Evolutionary conservation across 495 filamentous ascomycete species (phyloP), one percentile per base, ranked within the genome.

Genomic region (Cladorrhinum samala): DNA sequence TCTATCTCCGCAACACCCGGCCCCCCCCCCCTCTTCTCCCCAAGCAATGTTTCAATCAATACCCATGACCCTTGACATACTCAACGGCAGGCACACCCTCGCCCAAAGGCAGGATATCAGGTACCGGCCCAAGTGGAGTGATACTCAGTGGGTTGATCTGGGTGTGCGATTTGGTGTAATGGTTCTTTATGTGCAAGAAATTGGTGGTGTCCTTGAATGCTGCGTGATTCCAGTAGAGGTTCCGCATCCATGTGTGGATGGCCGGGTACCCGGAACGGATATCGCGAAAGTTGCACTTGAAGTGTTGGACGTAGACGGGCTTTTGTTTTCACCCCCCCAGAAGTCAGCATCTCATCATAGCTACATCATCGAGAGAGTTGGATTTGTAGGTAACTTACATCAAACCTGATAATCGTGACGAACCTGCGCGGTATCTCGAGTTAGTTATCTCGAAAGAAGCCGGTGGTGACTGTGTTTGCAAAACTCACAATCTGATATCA

Each of bases 121-220:
- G 85, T 56, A 78, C 64, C 9, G 85, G 85, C 1, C 85, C 85
- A 19, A 83, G 53, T 0, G 85, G 85, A 3, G 83, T 84, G 52
- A 88, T 83, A 3, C 74, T 66, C 46, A 75, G 64, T 2, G 82
- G 83, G 48, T 86, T 86, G 55, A 85, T 80, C 60, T 83, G 74
- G 3, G 64, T 65, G 49, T 79, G 77, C 40, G 72, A 76, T 46
- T 67, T 68, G 36, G 75, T 79, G 49, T 80, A 80, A 52, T 76
- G 72, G 27, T 71, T 72, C 66, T 81, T 81, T 62, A 81, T 80
- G 57, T 81, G 78, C 54, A 78, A 65, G 60, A 91, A 89, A 52
- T 81, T 72, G 17, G 85, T 86, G 13, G 87, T 89, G 45, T 82
- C 76, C 59, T 73, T 77, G 63, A 91, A 92, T 1, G 80, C 85